Base-by-base conservation (phyloP, 179 eudicot species). In the Beta corolliflora region DNA sequence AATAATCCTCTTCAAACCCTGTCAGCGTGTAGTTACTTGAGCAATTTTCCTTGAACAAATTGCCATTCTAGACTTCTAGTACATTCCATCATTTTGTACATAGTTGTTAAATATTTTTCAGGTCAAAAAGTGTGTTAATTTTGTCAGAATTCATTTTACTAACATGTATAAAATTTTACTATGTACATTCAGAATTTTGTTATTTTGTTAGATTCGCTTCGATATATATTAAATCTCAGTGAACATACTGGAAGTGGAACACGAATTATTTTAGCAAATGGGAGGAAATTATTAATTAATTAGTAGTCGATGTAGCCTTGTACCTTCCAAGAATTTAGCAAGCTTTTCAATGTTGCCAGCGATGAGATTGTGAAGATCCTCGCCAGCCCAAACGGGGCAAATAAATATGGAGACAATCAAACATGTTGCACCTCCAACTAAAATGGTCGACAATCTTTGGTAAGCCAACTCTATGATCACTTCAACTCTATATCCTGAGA, bases 321-420 rank as follows among this genome's bases (percentile, higher is more conserved):
- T 88, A 93, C 97, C 97, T 91, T 93, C 88, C 67, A 93, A 81
- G 79, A 90, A 91, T 5, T 0, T 71, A 2, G 88, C 91, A 60
- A 92, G 87, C 54, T 89, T 92, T 50, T 86, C 88, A 4, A 93
- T 77, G 44, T 93, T 86, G 6, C 36, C 10, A 10, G 81, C 89
- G 2, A 86, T 79, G 21, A 88, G 82, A 11, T 79, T 83, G 66
- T 92, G 95, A 75, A 94, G 90, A 71, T 93, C 98, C 21, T 90
- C 82, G 6, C 98, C 98, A 7, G 95, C 98, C 98, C 96, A 94
- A 69, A 91, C 94, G 0, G 97, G 98, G 79, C 86, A 88, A 29
- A 94, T 67, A 36, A 90, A 73, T 15, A 87, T 52, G 21, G 91
- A 88, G 11, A 90, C 81, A 2, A 89, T 44, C 72, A 94, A 84